Base-by-base conservation (phyloP, 176 grass and related monocot genomes). In the Dactylis glomerata region DNA sequence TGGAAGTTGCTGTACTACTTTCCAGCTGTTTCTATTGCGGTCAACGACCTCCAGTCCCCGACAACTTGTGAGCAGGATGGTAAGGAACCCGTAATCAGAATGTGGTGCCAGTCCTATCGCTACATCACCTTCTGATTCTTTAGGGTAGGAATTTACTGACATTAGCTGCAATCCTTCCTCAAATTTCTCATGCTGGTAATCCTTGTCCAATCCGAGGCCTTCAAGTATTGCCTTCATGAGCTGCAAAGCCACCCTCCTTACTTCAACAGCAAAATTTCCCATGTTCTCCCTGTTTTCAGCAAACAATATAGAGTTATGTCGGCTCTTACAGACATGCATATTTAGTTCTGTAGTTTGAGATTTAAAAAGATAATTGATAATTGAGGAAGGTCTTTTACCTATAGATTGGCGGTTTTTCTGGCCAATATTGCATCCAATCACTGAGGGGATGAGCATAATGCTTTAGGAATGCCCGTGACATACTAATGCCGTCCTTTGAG, bases 41-140 rank as follows among this genome's bases (percentile, higher is more conserved):
- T 90, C 90, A 32, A 87, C 68, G 32, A 92, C 84, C 63, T 97
- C 83, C 55, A 97, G 92, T 20, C 92, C 90, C 10, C 12, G 73
- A 62, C 86, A 91, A 52, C 55, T 97, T 54, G 88, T 37, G 20
- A 94, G 83, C 30, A 97, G 75, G 62, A 97, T 85, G 19, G 88
- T 97, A 42, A 97, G 72, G 63, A 90, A 87, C 13, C 88, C 94
- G 52, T 91, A 97, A 52, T 97, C 94, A 47, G 94, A 87, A 73
- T 94, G 90, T 11, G 90, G 85, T 24, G 88, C 94, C 41, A 97
- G 73, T 64, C 88, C 92, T 63, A 91, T 33, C 7, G 58, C 55
- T 16, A 5, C 28, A 68, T 49, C 68, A 34, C 83, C 14, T 51
- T 85, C 72, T 22, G 80, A 81, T 37, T 34, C 54, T 76, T 85